Evolutionary conservation across 352 stramenopile genomes (phyloP).

Genomic region (Aphanomyces invadans): DNA sequence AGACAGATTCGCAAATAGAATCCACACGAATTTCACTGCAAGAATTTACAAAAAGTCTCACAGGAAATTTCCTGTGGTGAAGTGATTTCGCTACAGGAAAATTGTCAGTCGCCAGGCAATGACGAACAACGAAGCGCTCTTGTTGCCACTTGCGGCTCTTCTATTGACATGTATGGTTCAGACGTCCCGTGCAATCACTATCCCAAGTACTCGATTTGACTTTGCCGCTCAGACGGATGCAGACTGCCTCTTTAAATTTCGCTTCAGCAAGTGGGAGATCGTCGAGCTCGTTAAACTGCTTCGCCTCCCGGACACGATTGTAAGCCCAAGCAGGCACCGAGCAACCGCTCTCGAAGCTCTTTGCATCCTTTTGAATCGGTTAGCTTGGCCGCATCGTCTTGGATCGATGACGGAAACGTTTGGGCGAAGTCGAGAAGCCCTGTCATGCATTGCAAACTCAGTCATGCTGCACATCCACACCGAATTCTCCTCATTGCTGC

Average conservation of each 20-base stretch:
- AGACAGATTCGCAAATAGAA: too few species aligned
- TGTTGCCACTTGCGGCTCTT: too few species aligned
- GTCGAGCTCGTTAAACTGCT: not conserved
- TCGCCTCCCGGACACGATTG: not conserved
- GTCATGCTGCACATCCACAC: not conserved
- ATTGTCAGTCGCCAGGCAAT: too few species aligned
- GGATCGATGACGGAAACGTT: not conserved
- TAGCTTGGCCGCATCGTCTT: not conserved
- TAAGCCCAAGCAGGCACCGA: not conserved
- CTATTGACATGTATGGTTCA: too few species aligned
- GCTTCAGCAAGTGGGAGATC: not conserved
- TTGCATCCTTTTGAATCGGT: not conserved
- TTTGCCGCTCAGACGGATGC: not conserved
- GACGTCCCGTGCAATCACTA: too few species aligned
- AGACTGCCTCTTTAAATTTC: not conserved
- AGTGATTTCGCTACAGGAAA: too few species aligned
- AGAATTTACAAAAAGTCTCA: too few species aligned
- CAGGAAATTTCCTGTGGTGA: too few species aligned
- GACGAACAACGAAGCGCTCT: too few species aligned
- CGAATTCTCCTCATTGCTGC: not conserved
- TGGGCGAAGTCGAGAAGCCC: not conserved
- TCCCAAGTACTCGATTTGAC: not conserved
- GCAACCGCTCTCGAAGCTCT: not conserved
- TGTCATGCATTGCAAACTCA: not conserved
- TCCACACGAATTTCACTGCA: too few species aligned